Evolutionary conservation across 768 basidiomycete species (phyloP).

Genomic region (Hortiboletus campestris): DNA sequence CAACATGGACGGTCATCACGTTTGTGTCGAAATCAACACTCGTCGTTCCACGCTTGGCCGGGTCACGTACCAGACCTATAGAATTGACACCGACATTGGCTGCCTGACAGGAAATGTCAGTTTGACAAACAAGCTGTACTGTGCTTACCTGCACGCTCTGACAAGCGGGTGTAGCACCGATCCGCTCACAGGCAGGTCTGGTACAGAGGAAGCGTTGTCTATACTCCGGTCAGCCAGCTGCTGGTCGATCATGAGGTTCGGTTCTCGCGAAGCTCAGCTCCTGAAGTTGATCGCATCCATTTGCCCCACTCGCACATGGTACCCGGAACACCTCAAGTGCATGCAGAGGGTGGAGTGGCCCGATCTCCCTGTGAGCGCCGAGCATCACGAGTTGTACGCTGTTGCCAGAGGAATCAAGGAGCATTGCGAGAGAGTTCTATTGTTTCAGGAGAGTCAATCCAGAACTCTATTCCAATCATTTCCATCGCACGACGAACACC

Average conservation of each 20-base stretch:
- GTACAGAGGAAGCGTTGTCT: slow-evolving; percentile 43
- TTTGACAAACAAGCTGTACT: slow-evolving; percentile 34
- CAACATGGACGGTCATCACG: slow-evolving; percentile 10
- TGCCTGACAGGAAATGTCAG: slow-evolving; percentile 27
- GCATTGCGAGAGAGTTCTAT: slow-evolving; percentile 17
- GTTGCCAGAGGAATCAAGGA: slow-evolving; percentile 30
- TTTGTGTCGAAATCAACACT: slow-evolving; percentile 14
- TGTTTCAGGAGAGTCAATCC: slow-evolving; percentile 4
- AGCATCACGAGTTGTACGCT: slow-evolving; percentile 31
- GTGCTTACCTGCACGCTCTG: slow-evolving; percentile 44
- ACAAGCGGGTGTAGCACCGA: slow-evolving; percentile 44
- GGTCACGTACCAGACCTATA: slow-evolving; percentile 29
- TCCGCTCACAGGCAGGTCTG: slow-evolving; percentile 42
- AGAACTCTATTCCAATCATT: not conserved
- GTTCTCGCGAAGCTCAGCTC: slow-evolving; percentile 27
- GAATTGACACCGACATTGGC: slow-evolving; percentile 30
- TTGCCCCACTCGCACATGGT: slow-evolving; percentile 36
- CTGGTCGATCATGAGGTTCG: slow-evolving; percentile 40
- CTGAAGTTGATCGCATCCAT: slow-evolving; percentile 35
- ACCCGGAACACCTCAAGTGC: slow-evolving; percentile 34
- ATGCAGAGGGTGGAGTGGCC: slow-evolving; percentile 43
- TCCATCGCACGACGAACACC: not conserved
- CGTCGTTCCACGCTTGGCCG: not conserved
- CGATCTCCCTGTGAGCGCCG: slow-evolving; percentile 21
- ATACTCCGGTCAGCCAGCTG: slow-evolving; percentile 37